Evolutionary conservation across 148 eudicot genomes (phyloP).

Genomic region (Beta vulgaris): DNA sequence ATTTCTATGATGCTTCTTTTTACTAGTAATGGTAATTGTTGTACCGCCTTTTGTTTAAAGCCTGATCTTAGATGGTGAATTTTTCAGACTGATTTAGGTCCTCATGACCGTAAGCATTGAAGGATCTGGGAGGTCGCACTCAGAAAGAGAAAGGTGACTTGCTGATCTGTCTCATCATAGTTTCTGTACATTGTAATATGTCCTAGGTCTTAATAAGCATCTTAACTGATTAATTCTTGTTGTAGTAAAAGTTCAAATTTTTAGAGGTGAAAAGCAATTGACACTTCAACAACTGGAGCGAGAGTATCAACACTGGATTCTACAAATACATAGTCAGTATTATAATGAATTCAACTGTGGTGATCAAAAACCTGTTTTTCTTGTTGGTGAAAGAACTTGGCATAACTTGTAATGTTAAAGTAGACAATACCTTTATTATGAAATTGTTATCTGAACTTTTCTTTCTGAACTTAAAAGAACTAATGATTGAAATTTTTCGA

Average conservation of each 20-base stretch:
- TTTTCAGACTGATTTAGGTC: constrained; percentile 65
- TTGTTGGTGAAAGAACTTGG: too few species aligned
- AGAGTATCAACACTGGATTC: too few species aligned
- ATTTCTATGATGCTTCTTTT: not conserved
- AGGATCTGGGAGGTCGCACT: constrained; percentile 47
- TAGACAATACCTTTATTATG: too few species aligned
- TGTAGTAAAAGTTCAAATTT: constrained; percentile 43
- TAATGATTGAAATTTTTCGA: too few species aligned
- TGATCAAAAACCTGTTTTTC: too few species aligned
- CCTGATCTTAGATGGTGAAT: not conserved
- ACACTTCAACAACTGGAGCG: constrained; percentile 48
- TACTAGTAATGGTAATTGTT: not conserved
- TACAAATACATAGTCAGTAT: too few species aligned
- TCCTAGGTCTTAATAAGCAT: not conserved
- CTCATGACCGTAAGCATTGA: constrained; percentile 59
- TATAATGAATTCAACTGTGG: constrained; percentile 50
- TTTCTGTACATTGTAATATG: not conserved
- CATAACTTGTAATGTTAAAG: too few species aligned
- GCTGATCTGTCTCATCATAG: too few species aligned
- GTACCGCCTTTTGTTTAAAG: not conserved
- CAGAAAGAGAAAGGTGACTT: constrained; percentile 48
- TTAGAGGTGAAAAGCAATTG: constrained; percentile 42
- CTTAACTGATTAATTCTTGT: not conserved
- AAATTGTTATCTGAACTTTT: too few species aligned
- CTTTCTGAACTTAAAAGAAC: too few species aligned